phyloP scores from a whole-genome alignment of 2,329 filamentous ascomycete genomes.

The Cercospora sesami region DNA sequence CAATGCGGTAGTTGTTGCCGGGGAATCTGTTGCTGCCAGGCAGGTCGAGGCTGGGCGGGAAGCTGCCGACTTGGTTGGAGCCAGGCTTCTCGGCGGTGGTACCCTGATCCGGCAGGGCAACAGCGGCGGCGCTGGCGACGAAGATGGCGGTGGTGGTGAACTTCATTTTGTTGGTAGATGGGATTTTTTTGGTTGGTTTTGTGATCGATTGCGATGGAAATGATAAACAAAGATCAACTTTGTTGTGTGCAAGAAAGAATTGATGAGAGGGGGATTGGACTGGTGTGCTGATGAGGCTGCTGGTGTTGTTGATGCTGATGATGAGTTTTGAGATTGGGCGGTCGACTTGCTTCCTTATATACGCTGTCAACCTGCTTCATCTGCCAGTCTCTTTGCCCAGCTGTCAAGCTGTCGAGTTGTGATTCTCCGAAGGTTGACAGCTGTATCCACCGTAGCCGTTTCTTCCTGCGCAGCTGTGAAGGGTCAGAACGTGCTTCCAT shows the following conservation, averaged over 20 bases:
- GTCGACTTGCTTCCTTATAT: neutral
- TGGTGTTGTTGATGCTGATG: neutral
- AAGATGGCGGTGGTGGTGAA: neutral
- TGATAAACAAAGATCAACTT: neutral
- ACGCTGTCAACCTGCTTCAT: neutral
- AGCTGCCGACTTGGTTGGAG: neutral
- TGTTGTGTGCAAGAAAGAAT: neutral
- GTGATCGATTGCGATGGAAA: neutral
- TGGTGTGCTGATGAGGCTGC: neutral
- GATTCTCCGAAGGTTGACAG: neutral
- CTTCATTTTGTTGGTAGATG: neutral
- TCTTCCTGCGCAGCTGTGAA: neutral
- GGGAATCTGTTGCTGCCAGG: neutral
- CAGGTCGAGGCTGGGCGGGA: neutral
- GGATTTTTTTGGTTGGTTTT: neutral
- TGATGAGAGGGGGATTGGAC: neutral
- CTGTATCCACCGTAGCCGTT: neutral
- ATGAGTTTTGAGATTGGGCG: neutral
- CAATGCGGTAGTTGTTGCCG: neutral
- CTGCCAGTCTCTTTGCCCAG: neutral
- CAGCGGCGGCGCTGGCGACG: neutral
- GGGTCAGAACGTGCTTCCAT: neutral
- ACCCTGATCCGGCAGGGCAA: neutral
- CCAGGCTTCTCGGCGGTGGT: neutral
- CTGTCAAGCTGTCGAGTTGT: neutral